A percentile compares a stretch with the other conserved stretches of the same genome.
phyloP scores from a whole-genome alignment of 2,329 filamentous ascomycete species.

The Podosphaera xanthii region DNA sequence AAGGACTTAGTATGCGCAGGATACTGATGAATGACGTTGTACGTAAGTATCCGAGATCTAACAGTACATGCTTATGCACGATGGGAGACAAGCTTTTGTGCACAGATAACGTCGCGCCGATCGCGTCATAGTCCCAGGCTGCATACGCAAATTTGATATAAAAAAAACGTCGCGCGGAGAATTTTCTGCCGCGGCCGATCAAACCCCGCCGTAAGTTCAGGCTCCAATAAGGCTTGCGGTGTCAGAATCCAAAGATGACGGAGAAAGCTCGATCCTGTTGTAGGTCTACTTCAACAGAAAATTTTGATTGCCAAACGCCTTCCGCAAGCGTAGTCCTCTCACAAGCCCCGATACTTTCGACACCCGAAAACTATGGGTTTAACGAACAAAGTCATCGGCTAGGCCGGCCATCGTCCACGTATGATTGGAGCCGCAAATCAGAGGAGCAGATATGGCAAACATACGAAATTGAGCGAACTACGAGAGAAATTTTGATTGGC shows the following conservation, averaged over 20 bases:
- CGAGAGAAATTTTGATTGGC: slow-evolving; percentile 47
- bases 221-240: background rate
- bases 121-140: too few species aligned
- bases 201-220: background rate
- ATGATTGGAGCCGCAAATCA: slow-evolving; percentile 1
- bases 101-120: too few species aligned
- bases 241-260: background rate
- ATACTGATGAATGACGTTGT: too few species aligned
- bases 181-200: background rate
- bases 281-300: background rate
- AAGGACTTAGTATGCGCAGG: too few species aligned
- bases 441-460: slow-evolving; percentile 51
- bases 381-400: slow-evolving; percentile 22
- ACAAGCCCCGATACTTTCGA: slow-evolving; percentile 37
- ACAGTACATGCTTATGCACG: too few species aligned
- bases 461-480: slow-evolving; percentile 71
- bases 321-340: slow-evolving; percentile 4
- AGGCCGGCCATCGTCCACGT: background rate
- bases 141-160: too few species aligned
- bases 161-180: background rate
- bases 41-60: too few species aligned
- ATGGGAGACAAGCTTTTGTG: too few species aligned
- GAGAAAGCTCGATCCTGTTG: background rate
- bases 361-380: slow-evolving; percentile 35
- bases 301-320: background rate